Percentiles rank a stretch among this genome's conserved stretches.
phyloP scores from a whole-genome alignment of 768 basidiomycete species.

The Lentinula detonsa region DNA sequence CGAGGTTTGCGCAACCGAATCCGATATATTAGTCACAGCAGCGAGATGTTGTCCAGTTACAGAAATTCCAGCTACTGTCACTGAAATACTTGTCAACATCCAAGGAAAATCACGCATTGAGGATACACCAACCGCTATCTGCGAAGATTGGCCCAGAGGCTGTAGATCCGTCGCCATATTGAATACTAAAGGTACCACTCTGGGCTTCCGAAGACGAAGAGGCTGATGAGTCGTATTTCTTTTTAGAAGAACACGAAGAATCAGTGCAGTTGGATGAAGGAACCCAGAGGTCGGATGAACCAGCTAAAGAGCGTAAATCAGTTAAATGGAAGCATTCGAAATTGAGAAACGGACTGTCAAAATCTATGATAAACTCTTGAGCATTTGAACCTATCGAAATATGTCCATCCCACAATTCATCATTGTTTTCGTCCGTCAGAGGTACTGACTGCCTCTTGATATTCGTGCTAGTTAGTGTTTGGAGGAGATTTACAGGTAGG shows the following conservation, averaged over 20 bases:
- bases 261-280: not conserved
- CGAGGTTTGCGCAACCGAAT: not conserved
- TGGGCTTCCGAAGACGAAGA: not conserved
- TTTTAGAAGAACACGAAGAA: not conserved
- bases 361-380: not conserved
- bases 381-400: not conserved
- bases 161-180: not conserved
- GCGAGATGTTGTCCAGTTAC: not conserved
- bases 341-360: not conserved
- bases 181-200: not conserved
- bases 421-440: conserved; percentile 26
- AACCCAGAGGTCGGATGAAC: conserved; percentile 10
- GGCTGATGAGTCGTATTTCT: not conserved
- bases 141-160: not conserved
- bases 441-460: conserved; percentile 24
- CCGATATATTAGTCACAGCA: not conserved
- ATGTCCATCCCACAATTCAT: conserved; percentile 15
- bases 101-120: not conserved
- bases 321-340: not conserved
- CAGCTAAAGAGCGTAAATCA: not conserved
- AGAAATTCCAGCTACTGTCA: not conserved
- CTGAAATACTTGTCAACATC: not conserved
- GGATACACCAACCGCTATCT: not conserved
- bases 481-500: not conserved
- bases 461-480: not conserved